These are phyloP conservation scores for Colletotrichum sp. DNA, from an alignment of 2,329 filamentous ascomycete species.

Conservation along the genomic window DNA sequence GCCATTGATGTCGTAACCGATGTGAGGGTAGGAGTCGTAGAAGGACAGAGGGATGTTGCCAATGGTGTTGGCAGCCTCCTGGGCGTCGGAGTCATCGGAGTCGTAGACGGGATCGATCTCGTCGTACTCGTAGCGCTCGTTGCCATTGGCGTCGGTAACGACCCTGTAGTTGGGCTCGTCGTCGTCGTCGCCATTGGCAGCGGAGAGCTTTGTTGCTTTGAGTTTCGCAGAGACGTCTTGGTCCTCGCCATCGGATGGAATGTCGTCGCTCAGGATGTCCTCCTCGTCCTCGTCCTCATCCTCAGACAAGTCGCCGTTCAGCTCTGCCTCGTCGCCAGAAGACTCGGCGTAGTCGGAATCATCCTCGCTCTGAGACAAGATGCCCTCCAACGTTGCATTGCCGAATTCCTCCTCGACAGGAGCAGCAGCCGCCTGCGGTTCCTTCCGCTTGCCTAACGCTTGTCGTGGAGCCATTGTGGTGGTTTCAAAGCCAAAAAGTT, in stretches of 20 bases:
- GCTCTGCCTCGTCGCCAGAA: conserved; percentile 32
- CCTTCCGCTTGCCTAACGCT: conserved; percentile 68
- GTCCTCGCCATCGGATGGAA: conserved; percentile 43
- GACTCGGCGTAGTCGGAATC: conserved; percentile 60
- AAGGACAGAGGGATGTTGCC: conserved; percentile 93
- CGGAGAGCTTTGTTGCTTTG: conserved; percentile 25
- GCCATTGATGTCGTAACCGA: conserved; percentile 98
- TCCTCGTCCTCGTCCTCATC: conserved; percentile 43
- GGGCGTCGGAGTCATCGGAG: conserved; percentile 89
- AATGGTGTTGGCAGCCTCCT: conserved; percentile 85
- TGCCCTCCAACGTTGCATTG: conserved; percentile 59
- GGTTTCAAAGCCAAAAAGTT: conserved; percentile 5
- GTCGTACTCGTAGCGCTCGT: conserved; percentile 87
- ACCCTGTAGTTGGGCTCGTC: conserved; percentile 57
- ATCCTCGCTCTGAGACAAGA: conserved; percentile 63
- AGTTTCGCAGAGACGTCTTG: conserved; percentile 39
- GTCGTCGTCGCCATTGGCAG: conserved; percentile 38
- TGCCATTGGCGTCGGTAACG: conserved; percentile 86
- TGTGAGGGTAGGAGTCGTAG: conserved; percentile 97
- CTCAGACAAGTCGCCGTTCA: conserved; percentile 45
- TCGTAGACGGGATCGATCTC: conserved; percentile 96
- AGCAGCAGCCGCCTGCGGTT: conserved; percentile 59
- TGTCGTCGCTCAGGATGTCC: conserved; percentile 45
- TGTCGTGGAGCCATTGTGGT: conserved; percentile 44
- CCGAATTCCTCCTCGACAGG: conserved; percentile 66